Evolutionary conservation across 441 rosid genomes (phyloP).

Genomic region (Mallotus repandus): DNA sequence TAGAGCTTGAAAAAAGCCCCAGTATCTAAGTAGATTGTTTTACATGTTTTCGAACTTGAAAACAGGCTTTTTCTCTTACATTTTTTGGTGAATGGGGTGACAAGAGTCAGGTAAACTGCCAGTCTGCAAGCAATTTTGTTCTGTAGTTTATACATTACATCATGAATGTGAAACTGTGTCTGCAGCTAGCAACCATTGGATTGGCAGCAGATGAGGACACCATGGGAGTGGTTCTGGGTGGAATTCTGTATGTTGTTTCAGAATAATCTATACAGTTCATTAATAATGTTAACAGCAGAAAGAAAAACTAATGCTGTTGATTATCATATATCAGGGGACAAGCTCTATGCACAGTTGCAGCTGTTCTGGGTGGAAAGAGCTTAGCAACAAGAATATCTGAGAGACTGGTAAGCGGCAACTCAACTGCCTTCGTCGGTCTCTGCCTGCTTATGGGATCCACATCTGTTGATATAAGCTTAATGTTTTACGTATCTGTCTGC

Average conservation of each 20-base stretch:
- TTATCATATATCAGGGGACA: conserved; percentile 7
- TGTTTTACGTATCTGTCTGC: not conserved
- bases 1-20: no score
- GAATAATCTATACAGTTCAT: no score
- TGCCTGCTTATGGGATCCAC: not conserved
- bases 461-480: not conserved
- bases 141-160: not conserved
- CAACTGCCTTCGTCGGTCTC: not conserved
- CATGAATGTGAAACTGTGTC: not conserved
- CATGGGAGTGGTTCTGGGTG: conserved; percentile 24
- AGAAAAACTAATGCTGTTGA: not conserved
- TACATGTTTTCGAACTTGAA: not conserved
- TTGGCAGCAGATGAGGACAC: conserved; percentile 30
- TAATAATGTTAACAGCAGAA: no score
- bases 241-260: conserved; percentile 18
- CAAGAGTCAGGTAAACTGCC: conserved; percentile 29
- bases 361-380: conserved; percentile 18
- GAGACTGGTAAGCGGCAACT: conserved; percentile 11
- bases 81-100: conserved; percentile 32
- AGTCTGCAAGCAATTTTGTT: not conserved
- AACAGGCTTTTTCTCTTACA: conserved; percentile 29
- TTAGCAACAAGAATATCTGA: conserved; percentile 17
- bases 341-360: conserved; percentile 8
- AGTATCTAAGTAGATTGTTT: not conserved
- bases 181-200: conserved; percentile 31